Evolutionary conservation across 176 grass and related monocot genomes (phyloP).

Genomic region (Phragmites australis): DNA sequence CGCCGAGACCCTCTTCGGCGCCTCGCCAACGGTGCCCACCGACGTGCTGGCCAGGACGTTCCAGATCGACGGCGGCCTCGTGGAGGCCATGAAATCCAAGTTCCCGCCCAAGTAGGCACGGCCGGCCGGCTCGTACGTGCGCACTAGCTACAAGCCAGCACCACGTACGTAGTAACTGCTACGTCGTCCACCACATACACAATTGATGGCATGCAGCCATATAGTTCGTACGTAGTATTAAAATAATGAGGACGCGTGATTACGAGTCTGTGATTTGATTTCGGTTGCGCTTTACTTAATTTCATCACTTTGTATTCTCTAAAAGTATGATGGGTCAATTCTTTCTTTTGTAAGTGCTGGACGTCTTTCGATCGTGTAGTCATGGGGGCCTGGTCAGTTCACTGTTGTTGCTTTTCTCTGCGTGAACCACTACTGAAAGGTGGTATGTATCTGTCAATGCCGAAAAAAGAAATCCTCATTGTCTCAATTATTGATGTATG

Average conservation of each 20-base stretch:
- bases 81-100: slow-evolving; percentile 62
- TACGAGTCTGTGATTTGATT: neutral
- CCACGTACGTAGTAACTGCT: neutral
- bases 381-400: neutral
- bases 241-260: neutral
- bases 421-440: neutral
- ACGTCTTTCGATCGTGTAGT: neutral
- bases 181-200: too few species aligned
- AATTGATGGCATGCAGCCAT: too few species aligned
- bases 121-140: too few species aligned
- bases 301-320: neutral
- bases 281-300: neutral
- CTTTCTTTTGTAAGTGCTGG: neutral
- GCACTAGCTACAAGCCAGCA: too few species aligned
- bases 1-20: slow-evolving; percentile 47
- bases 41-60: slow-evolving; percentile 56
- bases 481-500: neutral
- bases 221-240: neutral
- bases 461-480: neutral
- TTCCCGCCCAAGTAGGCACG: slow-evolving; percentile 41
- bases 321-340: neutral
- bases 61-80: slow-evolving; percentile 50
- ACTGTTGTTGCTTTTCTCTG: neutral
- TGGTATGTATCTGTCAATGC: neutral
- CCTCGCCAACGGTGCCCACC: slow-evolving; percentile 46